phyloP scores from a whole-genome alignment of 192 early-diverging fungal species.

The Rhizoclosmatium sp. region DNA sequence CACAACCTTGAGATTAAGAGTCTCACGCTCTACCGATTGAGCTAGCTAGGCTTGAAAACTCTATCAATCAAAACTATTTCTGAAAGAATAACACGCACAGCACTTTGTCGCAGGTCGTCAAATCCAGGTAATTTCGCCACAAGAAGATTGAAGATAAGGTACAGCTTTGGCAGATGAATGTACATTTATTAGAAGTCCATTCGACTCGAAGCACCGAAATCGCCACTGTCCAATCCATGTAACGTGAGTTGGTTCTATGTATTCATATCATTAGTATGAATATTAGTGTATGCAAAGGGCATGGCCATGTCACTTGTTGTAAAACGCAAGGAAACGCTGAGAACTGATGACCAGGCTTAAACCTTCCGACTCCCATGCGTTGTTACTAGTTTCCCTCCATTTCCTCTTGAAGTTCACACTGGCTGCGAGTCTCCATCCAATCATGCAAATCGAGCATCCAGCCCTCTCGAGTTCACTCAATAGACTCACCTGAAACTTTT shows the following conservation, averaged over 20 bases:
- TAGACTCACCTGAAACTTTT: constrained; percentile 77
- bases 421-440: not conserved
- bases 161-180: not conserved
- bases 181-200: constrained; percentile 26
- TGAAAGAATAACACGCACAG: no score
- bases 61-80: no score
- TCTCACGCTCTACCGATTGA: constrained; percentile 70
- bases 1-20: constrained; percentile 90
- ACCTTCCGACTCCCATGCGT: no score
- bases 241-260: constrained; percentile 56
- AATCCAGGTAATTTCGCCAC: no score
- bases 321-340: no score
- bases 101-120: no score
- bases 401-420: not conserved
- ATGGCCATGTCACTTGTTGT: no score
- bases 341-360: no score
- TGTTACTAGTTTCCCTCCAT: no score
- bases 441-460: not conserved
- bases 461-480: not conserved
- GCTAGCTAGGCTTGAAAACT: not conserved
- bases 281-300: no score
- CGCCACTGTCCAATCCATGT: constrained; percentile 45
- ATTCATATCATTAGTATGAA: no score
- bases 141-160: no score
- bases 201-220: constrained; percentile 6